Base-by-base conservation (phyloP, 306 rosid species). In the Casuarina cunninghamiana region DNA sequence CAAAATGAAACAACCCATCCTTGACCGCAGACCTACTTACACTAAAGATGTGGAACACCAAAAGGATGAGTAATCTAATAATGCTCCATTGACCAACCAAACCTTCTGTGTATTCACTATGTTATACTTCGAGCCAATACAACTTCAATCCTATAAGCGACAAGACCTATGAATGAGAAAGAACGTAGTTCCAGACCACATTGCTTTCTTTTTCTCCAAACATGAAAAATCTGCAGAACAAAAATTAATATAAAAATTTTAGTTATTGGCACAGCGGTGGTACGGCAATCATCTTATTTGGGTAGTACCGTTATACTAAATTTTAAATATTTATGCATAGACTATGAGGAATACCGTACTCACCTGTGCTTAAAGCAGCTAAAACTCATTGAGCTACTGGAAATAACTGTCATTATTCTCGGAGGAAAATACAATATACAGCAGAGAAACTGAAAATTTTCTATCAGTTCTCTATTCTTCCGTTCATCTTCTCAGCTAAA, bases 201-300 rank as follows among this genome's bases (percentile, higher is more conserved):
- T 8, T 45, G 62, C 45, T 77, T 37, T 41, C 80, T 75, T 68
- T 67, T 67, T 57, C 78, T 35, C 72, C 75, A 80, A 44, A 16
- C 79, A 57, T 70, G 42, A 74, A 81, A 41, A 78, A 82, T 53
- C 91, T 79, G 83, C 71, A 74, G 49, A 53, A 65, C 79, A 65
- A 12, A 46, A 16, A 77, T 57, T 43, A 48, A 19, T 4, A 37
- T 45, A 48, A 12, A 50, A 19, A 5, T 44, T 9, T 75, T 51
- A 72, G 53, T 60, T n/a, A 41, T 42, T 2, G 15, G 46, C 41
- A 66, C 39, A 38, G 70, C 70, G 5, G 5, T 6, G 26, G 11
- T 15, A 8, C 16, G 38, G 21, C 62, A 9, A 57, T 57, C 32
- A 21, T n/a, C 35, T 57, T 26, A 4, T 57, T 8, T 57, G 10